Base-by-base conservation (phyloP, 116 monocot genomes). In the Papilionanthe hybrid region DNA sequence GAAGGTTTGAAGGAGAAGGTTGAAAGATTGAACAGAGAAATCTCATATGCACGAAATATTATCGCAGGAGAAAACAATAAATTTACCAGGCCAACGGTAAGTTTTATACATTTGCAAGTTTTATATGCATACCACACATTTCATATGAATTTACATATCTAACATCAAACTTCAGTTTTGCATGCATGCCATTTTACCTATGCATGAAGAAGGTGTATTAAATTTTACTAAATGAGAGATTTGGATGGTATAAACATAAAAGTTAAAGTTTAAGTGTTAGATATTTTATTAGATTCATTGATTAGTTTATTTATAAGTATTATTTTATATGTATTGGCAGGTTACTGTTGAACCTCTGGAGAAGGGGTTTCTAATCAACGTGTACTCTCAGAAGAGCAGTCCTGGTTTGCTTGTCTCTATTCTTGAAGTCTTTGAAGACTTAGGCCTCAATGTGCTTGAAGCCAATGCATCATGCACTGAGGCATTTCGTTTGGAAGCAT, bases 391-490 rank as follows among this genome's bases (percentile, higher is more conserved):
- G 48, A 91, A 84, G 87, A 96, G 84, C 60, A 87, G 29, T 37
- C 90, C 89, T 1, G 93, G 91, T 1, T 83, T 96, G 86, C 90
- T 93, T 50, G 91, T 96, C 30, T 86, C 88, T 32, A 82, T 93
- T 63, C 90, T 96, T 11, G 91, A 89, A 25, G 90, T 88, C 12
- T 89, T 96, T 76, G 95, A 93, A 63, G 93, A 88, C n/a, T 65
- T 96, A 43, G 95, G 95, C 3, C 88, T 96, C 77, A 85, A n/a
- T 77, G 91, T 93, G 7, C 57, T 89, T 76, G 87, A 96, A 83
- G 95, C 95, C 78, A 93, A 90, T 83, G 95, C 90, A 86, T 91
- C 93, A n/a, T 93, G 91, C 86, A 80, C 86, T 49, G 87, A 91
- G 42, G 66, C 87, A 0, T 96, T 96, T 79, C 83, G 80, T 78